phyloP scores from a whole-genome alignment of 306 rosid genomes.

The Vigna radiata region DNA sequence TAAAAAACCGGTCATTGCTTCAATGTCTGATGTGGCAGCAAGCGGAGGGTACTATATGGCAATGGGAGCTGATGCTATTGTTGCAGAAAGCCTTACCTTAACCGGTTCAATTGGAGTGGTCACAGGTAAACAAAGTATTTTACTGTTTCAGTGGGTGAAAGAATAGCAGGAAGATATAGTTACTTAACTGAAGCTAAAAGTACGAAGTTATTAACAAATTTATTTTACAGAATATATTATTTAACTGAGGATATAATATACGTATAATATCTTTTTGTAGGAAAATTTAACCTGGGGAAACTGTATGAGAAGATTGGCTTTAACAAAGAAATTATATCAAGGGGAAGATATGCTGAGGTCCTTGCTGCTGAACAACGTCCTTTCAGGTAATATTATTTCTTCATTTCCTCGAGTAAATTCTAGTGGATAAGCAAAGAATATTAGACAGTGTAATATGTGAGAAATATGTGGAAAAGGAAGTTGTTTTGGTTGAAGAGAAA shows the following conservation, averaged over 20 bases:
- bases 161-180: conserved; percentile 14
- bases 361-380: conserved; percentile 86
- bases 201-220: not conserved
- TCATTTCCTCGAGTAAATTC: conserved; percentile 22
- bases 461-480: not conserved
- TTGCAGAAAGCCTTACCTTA: conserved; percentile 89
- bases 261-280: conserved; percentile 46
- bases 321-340: conserved; percentile 85
- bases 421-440: conserved; percentile 28
- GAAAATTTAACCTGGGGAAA: conserved; percentile 83
- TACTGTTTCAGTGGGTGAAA: not conserved
- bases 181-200: conserved; percentile 1
- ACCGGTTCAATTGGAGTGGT: conserved; percentile 99
- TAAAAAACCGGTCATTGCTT: conserved; percentile 89
- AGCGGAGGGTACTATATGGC: conserved; percentile 99
- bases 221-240: no score
- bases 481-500: no score
- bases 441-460: not conserved
- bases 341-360: conserved; percentile 93
- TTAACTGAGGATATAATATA: no score
- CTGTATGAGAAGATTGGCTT: conserved; percentile 96
- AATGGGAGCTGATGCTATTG: conserved; percentile 91
- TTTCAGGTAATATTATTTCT: conserved; percentile 65
- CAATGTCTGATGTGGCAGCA: conserved; percentile 97
- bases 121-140: conserved; percentile 65